phyloP scores from a whole-genome alignment of 148 eudicot genomes.

The Silene uniflora region DNA sequence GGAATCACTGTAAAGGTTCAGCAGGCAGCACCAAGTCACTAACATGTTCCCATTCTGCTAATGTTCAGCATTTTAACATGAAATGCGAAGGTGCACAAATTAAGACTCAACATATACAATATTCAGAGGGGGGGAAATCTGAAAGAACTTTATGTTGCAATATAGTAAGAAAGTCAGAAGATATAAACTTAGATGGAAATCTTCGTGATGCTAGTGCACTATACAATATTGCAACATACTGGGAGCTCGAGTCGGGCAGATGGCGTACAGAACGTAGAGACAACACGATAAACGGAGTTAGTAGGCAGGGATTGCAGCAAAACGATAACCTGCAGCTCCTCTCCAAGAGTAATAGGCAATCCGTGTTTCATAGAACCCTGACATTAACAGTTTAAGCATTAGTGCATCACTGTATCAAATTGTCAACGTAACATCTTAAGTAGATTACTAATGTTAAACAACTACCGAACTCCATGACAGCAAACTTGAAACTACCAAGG shows the following conservation, averaged over 20 bases:
- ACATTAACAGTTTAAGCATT: constrained; percentile 24
- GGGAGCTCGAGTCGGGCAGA: neutral
- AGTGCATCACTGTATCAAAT: neutral
- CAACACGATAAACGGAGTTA: constrained; percentile 25
- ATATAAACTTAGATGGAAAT: neutral
- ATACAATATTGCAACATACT: neutral
- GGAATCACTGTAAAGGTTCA: too few species aligned
- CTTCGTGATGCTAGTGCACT: neutral
- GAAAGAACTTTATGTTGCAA: neutral
- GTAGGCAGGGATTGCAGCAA: constrained; percentile 81
- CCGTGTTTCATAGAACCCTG: constrained; percentile 95
- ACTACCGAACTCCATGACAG: too few species aligned
- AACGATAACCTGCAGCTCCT: constrained; percentile 89
- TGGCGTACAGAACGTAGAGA: neutral
- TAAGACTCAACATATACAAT: neutral
- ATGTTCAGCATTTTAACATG: too few species aligned
- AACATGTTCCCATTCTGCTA: too few species aligned
- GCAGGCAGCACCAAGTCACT: too few species aligned
- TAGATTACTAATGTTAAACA: neutral
- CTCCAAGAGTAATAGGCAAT: constrained; percentile 98
- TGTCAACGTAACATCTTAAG: neutral
- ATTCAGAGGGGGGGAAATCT: neutral
- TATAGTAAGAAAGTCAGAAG: neutral
- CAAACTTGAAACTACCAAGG: too few species aligned
- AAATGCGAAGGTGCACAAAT: too few species aligned